Conservation (phyloP, 2,329 filamentous ascomycete species). For the Coniosporium tulheliwenetii region DNA sequence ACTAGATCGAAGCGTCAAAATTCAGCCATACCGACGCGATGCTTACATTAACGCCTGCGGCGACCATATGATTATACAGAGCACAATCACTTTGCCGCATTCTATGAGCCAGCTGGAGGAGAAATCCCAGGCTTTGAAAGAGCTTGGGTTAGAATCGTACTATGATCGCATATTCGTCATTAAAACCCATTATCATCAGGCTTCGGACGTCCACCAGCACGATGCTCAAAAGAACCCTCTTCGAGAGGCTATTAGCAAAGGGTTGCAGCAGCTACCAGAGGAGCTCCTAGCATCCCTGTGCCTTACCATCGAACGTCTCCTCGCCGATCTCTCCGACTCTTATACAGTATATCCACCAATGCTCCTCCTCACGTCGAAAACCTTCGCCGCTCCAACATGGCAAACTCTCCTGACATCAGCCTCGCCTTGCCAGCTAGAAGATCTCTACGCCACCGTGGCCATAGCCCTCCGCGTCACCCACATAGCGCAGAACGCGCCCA, state of each 20-base stretch:
- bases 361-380: constrained; percentile 37
- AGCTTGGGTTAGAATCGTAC: not conserved
- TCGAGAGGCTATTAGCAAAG: not conserved
- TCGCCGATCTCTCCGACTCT: constrained; percentile 14
- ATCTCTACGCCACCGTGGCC: constrained; percentile 26
- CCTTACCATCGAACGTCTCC: constrained; percentile 1
- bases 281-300: not conserved
- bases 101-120: not conserved
- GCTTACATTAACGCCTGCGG: not conserved
- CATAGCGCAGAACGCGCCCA: constrained; percentile 43
- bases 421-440: constrained; percentile 16
- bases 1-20: constrained; percentile 16
- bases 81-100: not conserved
- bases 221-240: not conserved
- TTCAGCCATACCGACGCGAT: constrained; percentile 7
- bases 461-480: constrained; percentile 33
- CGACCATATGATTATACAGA: not conserved
- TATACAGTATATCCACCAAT: constrained; percentile 43
- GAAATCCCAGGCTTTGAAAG: not conserved
- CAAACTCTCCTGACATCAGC: constrained; percentile 13
- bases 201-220: not conserved
- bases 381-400: constrained; percentile 23
- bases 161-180: not conserved
- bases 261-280: not conserved
- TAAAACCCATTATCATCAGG: not conserved